Evolutionary conservation across 345 rosid species (phyloP), one percentile per base, ranked within the genome.

Genomic region (Salix suchowensis): DNA sequence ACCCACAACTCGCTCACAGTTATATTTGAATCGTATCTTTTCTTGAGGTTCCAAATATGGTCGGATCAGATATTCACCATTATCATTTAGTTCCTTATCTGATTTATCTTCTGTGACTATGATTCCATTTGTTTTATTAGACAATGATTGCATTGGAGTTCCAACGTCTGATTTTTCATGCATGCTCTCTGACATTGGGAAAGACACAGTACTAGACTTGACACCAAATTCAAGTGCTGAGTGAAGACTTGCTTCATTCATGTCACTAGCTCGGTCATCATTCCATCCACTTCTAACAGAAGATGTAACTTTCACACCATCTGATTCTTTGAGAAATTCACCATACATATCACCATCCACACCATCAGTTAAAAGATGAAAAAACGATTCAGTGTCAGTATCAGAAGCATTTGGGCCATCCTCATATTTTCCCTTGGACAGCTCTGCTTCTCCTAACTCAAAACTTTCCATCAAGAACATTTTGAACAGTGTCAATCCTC

Each of bases 1-100:
- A 80, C 97, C 97, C 37, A 94, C 87, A 76, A 96, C 98, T 79
- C 98, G 87, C 84, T 96, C 99, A 79, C 98, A 96, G 86, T 96
- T 96, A 81, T 90, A 96, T 81, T 92, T 89, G 87, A 88, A 90
- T 74, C 94, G 86, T 58, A 96, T 96, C 85, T 89, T 96, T 79
- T 96, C 99, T 67, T 86, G 88, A 77, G 92, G 99, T 85, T 96
- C 98, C 86, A 96, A 84, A 85, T 86, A 96, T 72, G 99, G 99
- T 81, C 99, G 87, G 85, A 96, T 94, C 81, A 94, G 83, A 89
- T 96, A 92, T 79, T 96, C 99, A 67, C 99, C 99, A 87, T 90
- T 91, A 84, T 93, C 98, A 79, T 85, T 86, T 80, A 94, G 88
- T 80, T 94, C 99, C 87, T 90, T 94, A 76, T 91, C 97, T 74